phyloP scores from a whole-genome alignment of 2,329 filamentous ascomycete genomes.

The Blumeriella jaapii region DNA sequence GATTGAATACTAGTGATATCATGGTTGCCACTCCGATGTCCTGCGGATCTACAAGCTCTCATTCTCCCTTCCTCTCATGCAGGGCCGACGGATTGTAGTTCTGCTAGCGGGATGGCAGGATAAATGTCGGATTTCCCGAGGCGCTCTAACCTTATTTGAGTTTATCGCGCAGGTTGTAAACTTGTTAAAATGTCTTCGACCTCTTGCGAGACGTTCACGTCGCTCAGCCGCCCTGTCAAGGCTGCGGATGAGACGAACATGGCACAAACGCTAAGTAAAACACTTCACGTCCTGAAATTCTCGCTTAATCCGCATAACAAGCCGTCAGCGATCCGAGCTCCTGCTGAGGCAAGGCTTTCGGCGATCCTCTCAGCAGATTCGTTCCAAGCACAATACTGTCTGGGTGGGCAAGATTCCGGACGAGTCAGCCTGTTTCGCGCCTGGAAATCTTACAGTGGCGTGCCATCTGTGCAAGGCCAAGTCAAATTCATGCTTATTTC shows the following conservation, averaged over 20 bases:
- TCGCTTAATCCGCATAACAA: constrained; percentile 12
- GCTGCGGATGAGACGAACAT: constrained; percentile 22
- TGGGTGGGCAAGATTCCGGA: constrained; percentile 18
- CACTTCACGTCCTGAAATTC: constrained; percentile 17
- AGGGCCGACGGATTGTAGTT: not conserved
- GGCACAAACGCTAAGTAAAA: constrained; percentile 21
- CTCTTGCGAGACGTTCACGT: constrained; percentile 15
- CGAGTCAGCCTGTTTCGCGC: constrained; percentile 25
- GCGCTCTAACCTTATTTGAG: constrained; percentile 8
- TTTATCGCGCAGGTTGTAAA: not conserved
- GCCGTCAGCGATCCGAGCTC: constrained; percentile 6
- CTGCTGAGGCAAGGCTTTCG: constrained; percentile 9
- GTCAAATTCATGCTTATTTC: constrained; percentile 35
- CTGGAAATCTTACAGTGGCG: constrained; percentile 16
- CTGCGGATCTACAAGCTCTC: too few species aligned
- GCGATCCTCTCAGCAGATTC: constrained; percentile 11
- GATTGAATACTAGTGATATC: too few species aligned
- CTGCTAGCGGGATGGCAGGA: too few species aligned
- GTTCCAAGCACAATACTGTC: constrained; percentile 19
- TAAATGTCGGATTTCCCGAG: constrained; percentile 12
- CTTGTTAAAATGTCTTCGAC: constrained; percentile 10
- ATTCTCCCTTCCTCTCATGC: not conserved
- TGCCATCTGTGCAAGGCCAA: constrained; percentile 9
- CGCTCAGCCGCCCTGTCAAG: constrained; percentile 13
- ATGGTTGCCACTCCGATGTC: too few species aligned